Evolutionary conservation across 2,329 filamentous ascomycete species (phyloP).

Genomic region (Leptographium flavum): DNA sequence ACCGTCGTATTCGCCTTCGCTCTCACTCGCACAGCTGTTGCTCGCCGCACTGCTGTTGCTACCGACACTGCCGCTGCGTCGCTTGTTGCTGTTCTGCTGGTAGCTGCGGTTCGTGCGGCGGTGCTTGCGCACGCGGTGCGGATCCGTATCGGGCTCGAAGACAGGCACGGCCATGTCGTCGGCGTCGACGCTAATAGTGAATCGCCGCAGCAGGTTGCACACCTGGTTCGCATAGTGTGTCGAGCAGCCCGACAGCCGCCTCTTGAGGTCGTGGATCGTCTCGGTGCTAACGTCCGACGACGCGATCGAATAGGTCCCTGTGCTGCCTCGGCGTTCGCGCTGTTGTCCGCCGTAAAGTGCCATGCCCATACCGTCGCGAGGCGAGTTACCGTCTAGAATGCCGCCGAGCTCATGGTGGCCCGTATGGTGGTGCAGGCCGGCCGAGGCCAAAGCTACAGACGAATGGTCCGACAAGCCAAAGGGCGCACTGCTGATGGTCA

Average conservation of each 20-base stretch:
- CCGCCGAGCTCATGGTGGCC: background rate
- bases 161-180: constrained; percentile 3
- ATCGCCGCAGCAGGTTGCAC: constrained; percentile 13
- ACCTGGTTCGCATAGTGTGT: constrained; percentile 15
- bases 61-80: background rate
- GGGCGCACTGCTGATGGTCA: constrained; percentile 3
- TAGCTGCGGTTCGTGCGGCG: constrained; percentile 2
- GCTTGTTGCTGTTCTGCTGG: background rate
- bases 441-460: background rate
- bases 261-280: constrained; percentile 18
- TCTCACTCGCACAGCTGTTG: constrained; percentile 2
- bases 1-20: constrained; percentile 2
- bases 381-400: background rate
- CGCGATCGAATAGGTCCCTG: constrained; percentile 8
- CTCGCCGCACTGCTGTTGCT: background rate
- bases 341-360: background rate
- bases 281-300: constrained; percentile 14
- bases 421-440: background rate
- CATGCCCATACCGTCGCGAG: background rate
- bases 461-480: constrained; percentile 5
- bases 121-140: constrained; percentile 8
- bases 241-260: constrained; percentile 20
- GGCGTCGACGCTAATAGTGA: constrained; percentile 13
- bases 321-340: constrained; percentile 8
- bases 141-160: constrained; percentile 1